Evolutionary conservation across 257 asterid species (phyloP), one percentile per base, ranked within the genome.

Genomic region (Agastache rugosa): DNA sequence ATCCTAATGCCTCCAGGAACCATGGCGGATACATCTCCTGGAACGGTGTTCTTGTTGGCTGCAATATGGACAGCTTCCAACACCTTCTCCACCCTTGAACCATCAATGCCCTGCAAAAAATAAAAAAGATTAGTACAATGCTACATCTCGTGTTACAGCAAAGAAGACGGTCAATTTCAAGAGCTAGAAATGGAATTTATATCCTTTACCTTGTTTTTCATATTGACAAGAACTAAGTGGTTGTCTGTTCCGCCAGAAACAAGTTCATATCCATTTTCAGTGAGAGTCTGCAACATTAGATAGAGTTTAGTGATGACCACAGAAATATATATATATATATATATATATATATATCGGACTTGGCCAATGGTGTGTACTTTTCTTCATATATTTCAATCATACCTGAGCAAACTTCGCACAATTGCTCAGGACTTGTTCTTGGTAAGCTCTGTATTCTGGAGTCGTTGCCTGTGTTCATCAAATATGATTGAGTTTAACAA

Each of bases 1-100:
- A 92, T 92, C 69, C 97, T 83, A 85, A 92, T 92, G 86, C 97
- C 97, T 73, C 96, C 97, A 34, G 96, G 97, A 82, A 92, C 96
- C 96, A 92, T 92, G 75, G 97, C 97, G 25, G 96, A 90, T 42
- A 92, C 96, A 75, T 92, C 97, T 56, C 96, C 97, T 20, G 97
- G 96, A 80, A 92, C 97, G 1, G 97, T 91, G 76, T 91, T 91
- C 83, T 91, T 91, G 85, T 91, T 91, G 4, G 97, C 91, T 17
- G 97, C 97, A 39, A 92, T 88, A 73, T 92, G 97, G 77, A 92
- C 97, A 23, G 92, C 65, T 82, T 92, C 97, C 82, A 92, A 71
- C 76, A 92, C 96, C 74, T 92, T 92, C 78, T 92, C 97, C 19
- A 92, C 97, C 75, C 91, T 82, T 31, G 97, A 92, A 77, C 96